Evolutionary conservation across 306 rosid species (phyloP), one percentile per base, ranked within the genome.

Genomic region (Lathyrus sativus): DNA sequence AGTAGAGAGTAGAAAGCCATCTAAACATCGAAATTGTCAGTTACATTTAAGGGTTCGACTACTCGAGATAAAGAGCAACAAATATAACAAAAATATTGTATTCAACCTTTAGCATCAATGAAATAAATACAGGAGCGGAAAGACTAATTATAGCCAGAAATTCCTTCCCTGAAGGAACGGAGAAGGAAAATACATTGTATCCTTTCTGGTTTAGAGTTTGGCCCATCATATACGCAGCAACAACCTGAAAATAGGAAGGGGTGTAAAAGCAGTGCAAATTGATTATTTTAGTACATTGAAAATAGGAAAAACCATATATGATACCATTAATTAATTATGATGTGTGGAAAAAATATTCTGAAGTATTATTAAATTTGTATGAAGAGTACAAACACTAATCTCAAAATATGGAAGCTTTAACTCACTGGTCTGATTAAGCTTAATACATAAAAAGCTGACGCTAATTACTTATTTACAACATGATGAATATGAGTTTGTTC

Each of bases 171-270:
- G 95, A 83, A 49, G 96, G 96, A 64, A 87, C 26, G 22, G 88
- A 80, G 70, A 82, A 62, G 60, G 86, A 60, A 79, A 69, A 90
- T 14, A 81, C 86, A 68, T 74, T 74, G 39, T 82, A 87, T 76
- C 95, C 96, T 70, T 87, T 85, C 63, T 74, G 39, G 66, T 85
- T 87, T 46, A 90, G 85, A 39, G 77, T 31, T 67, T 67, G 84
- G 79, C 83, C 68, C 93, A 87, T 87, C 93, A 83, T 83, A 68
- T 69, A 87, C 15, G 84, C 89, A 28, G 96, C 91, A 66, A 87
- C 83, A 78, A 90, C 77, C 96, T 89, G 31, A 9, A 35, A 49
- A 49, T 39, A 51, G n/a, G 46, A 48, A 62, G 22, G 35, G 62
- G 72, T 14, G 37, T 33, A 11, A 67, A 35, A 35, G 72, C 46